These are phyloP conservation scores for Yamadazyma takamatsuzukensis DNA, from an alignment of 805 yeast genomes.

Conservation along the genomic window DNA sequence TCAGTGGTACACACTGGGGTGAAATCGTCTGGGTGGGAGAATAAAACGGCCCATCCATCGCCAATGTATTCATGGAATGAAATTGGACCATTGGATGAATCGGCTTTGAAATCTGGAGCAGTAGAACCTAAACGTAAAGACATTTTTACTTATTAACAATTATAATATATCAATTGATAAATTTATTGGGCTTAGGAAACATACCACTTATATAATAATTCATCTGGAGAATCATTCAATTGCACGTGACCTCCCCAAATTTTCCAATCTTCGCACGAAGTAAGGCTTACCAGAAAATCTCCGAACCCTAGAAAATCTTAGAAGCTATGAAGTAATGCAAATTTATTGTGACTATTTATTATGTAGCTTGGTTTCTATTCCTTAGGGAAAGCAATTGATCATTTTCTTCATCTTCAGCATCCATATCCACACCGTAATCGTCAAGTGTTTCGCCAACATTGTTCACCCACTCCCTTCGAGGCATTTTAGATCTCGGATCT, in stretches of 20 bases:
- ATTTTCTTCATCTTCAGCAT: slow-evolving; percentile 44
- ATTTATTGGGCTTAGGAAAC: no score
- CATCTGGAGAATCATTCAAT: slow-evolving; percentile 6
- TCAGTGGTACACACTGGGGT: slow-evolving; percentile 97
- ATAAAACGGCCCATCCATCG: slow-evolving; percentile 81
- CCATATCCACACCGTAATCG: slow-evolving; percentile 86
- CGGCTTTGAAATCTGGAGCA: slow-evolving; percentile 87
- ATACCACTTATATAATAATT: not conserved
- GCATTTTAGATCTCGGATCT: slow-evolving; percentile 35
- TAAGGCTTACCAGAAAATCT: no score
- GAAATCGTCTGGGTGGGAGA: slow-evolving; percentile 95
- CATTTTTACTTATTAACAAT: slow-evolving; percentile 4
- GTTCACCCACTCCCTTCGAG: slow-evolving; percentile 61
- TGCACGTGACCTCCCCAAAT: slow-evolving; percentile 12
- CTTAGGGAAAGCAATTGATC: slow-evolving; percentile 4
- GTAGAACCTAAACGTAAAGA: slow-evolving; percentile 48
- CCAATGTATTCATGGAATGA: slow-evolving; percentile 87
- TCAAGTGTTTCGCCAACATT: slow-evolving; percentile 77
- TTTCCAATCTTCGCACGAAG: no score
- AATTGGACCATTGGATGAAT: slow-evolving; percentile 77
- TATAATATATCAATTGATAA: not conserved
- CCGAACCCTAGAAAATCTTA: no score
- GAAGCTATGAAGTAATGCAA: no score
- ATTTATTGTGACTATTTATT: no score
- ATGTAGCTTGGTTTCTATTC: no score